Evolutionary conservation across 768 basidiomycete genomes (phyloP).

Genomic region (Glaciozyma antarctica): DNA sequence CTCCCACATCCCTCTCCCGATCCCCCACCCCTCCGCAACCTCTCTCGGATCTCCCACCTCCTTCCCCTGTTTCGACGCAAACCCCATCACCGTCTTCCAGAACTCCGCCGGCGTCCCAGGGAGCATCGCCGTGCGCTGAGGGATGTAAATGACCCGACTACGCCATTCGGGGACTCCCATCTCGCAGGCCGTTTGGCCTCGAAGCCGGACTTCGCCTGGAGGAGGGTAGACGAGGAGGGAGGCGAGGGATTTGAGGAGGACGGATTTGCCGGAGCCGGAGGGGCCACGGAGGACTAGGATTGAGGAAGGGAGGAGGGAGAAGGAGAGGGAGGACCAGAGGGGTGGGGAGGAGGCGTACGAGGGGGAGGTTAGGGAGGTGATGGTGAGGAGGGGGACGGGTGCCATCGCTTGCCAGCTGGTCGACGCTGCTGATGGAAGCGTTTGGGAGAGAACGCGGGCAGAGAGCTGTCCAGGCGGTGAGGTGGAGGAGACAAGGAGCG

Average conservation of each 20-base stretch:
- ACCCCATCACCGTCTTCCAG: slow-evolving; percentile 50
- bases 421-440: too few species aligned
- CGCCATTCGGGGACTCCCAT: slow-evolving; percentile 64
- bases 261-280: slow-evolving; percentile 60
- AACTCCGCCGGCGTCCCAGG: slow-evolving; percentile 71
- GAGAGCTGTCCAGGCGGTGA: too few species aligned
- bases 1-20: slow-evolving; percentile 50
- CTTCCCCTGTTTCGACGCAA: slow-evolving; percentile 45
- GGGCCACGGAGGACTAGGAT: slow-evolving; percentile 58
- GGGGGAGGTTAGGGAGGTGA: too few species aligned
- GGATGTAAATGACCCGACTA: slow-evolving; percentile 71
- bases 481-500: too few species aligned
- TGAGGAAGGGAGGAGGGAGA: neutral
- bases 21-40: slow-evolving; percentile 55
- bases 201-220: slow-evolving; percentile 36
- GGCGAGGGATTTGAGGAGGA: slow-evolving; percentile 72
- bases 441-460: too few species aligned
- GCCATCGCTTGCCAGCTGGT: too few species aligned
- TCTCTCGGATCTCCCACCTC: slow-evolving; percentile 42
- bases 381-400: too few species aligned
- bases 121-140: slow-evolving; percentile 78
- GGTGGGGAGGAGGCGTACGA: too few species aligned
- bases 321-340: too few species aligned
- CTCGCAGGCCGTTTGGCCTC: slow-evolving; percentile 40
- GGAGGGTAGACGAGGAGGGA: slow-evolving; percentile 44